Percentiles rank a stretch among this genome's conserved stretches.
Evolutionary conservation across 2,329 filamentous ascomycete genomes (phyloP).

Genomic region (Metarhizium album): DNA sequence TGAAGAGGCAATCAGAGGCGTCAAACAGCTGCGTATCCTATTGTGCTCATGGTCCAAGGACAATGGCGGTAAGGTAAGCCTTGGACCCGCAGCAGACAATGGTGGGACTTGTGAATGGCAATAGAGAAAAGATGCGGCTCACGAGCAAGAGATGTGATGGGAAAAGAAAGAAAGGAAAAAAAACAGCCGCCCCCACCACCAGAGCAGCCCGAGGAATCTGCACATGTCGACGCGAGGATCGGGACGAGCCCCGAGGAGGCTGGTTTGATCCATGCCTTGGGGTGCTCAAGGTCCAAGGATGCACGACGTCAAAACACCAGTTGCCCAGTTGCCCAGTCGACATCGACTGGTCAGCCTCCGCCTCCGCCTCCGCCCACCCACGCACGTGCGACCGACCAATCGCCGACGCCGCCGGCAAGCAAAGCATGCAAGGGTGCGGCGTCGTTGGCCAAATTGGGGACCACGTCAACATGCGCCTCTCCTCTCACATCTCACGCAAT

Average conservation of each 20-base stretch:
- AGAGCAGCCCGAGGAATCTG: too few relatives aligned
- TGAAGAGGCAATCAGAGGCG: background rate
- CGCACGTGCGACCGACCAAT: too few relatives aligned
- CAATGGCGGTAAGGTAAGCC: background rate
- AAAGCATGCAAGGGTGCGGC: background rate
- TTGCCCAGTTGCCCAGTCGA: too few relatives aligned
- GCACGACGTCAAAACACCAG: too few relatives aligned
- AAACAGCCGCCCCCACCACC: too few relatives aligned
- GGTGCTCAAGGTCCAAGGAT: too few relatives aligned
- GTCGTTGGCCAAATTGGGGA: background rate
- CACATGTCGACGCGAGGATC: background rate
- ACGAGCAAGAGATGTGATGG: too few relatives aligned
- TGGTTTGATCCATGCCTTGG: too few relatives aligned
- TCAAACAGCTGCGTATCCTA: background rate
- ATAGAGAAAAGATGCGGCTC: background rate
- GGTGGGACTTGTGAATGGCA: background rate
- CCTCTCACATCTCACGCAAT: background rate
- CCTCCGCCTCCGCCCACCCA: too few relatives aligned
- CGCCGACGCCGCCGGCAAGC: background rate
- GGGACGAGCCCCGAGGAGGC: background rate
- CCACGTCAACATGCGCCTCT: conserved; percentile 1
- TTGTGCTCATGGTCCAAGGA: background rate
- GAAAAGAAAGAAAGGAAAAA: too few relatives aligned
- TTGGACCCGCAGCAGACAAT: background rate
- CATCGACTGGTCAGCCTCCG: too few relatives aligned